These are phyloP conservation scores for Telopea speciosissima DNA, from an alignment of 177 flowering plant species.

Conservation along the genomic window DNA sequence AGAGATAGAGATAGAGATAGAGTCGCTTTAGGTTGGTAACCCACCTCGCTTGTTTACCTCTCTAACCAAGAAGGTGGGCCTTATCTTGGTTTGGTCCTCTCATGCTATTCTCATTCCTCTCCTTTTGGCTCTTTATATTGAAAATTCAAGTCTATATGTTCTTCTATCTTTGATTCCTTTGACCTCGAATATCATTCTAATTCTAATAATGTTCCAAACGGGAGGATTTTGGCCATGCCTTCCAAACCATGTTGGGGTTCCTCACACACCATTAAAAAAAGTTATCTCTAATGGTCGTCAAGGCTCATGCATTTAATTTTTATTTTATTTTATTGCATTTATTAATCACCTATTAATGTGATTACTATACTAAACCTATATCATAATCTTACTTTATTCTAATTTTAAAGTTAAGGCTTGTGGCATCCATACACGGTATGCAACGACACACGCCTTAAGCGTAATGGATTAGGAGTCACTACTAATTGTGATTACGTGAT, in stretches of 20 bases:
- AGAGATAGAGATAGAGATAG: background rate
- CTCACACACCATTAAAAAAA: background rate
- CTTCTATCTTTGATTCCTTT: too few species aligned
- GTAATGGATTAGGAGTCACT: too few species aligned
- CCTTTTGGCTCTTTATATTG: background rate
- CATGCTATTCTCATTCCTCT: slow-evolving; percentile 3
- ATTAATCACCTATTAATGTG: too few species aligned
- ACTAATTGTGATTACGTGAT: too few species aligned
- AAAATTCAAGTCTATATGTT: background rate
- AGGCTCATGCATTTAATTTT: too few species aligned
- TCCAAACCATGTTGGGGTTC: background rate
- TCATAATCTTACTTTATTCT: too few species aligned
- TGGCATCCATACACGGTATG: too few species aligned
- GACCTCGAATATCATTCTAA: slow-evolving; percentile 2
- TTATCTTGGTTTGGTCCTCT: background rate
- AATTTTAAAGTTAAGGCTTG: too few species aligned
- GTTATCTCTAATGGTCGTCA: background rate
- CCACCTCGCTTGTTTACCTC: background rate
- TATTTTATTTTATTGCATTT: too few species aligned
- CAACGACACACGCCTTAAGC: too few species aligned
- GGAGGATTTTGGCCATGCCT: background rate
- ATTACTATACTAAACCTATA: too few species aligned
- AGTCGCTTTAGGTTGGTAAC: background rate
- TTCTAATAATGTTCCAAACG: background rate
- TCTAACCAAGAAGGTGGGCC: too few species aligned